Evolutionary conservation across 2,329 filamentous ascomycete genomes (phyloP).

Genomic region (Fusarium longipes): DNA sequence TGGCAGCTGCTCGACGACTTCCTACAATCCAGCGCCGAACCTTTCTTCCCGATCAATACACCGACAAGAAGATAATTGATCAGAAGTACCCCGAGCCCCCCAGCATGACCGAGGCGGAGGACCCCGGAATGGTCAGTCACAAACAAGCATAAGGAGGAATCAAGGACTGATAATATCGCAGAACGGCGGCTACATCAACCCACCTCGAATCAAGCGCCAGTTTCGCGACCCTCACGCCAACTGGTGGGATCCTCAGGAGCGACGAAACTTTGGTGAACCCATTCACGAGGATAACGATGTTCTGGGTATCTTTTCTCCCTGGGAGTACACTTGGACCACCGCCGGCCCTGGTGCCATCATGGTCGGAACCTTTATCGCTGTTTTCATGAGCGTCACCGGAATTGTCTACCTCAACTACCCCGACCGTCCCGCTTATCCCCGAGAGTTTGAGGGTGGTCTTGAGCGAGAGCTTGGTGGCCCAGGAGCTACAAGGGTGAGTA

Average conservation of each 20-base stretch:
- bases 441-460: constrained; percentile 78
- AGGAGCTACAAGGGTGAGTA: constrained; percentile 72
- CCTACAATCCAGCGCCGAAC: constrained; percentile 67
- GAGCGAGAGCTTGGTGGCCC: constrained; percentile 80
- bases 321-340: constrained; percentile 86
- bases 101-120: constrained; percentile 67
- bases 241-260: constrained; percentile 98
- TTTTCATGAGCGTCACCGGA: constrained; percentile 73
- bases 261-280: constrained; percentile 95
- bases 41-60: constrained; percentile 64
- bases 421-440: constrained; percentile 75
- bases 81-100: constrained; percentile 64
- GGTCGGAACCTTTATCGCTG: constrained; percentile 73
- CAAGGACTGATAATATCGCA: constrained; percentile 53
- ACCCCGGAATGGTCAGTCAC: constrained; percentile 72
- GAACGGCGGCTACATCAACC: constrained; percentile 89
- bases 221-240: constrained; percentile 92
- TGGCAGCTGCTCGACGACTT: constrained; percentile 60
- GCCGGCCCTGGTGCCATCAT: constrained; percentile 76
- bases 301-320: constrained; percentile 87
- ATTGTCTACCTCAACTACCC: constrained; percentile 77
- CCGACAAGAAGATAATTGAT: constrained; percentile 60
- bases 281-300: constrained; percentile 97
- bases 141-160: constrained; percentile 9
- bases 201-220: constrained; percentile 83